Evolutionary conservation across 345 rosid genomes (phyloP).

Genomic region (Durio zibethinus): DNA sequence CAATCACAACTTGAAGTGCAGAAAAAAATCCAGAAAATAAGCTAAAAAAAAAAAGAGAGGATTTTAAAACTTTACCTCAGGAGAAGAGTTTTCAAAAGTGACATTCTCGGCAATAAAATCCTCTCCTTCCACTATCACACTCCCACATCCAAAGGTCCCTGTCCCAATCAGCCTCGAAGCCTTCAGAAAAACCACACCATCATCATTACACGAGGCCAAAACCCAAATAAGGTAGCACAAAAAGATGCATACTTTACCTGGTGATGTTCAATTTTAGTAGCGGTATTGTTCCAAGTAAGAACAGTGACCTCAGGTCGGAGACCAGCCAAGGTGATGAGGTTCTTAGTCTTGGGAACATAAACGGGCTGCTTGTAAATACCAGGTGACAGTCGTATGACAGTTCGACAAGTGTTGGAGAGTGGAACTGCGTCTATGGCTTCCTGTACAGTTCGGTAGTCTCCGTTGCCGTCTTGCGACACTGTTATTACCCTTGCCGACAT

Average conservation of each 20-base stretch:
- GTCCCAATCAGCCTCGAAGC: constrained; percentile 69
- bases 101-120: constrained; percentile 93
- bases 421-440: constrained; percentile 84
- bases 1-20: neutral
- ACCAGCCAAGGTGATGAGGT: constrained; percentile 82
- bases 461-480: constrained; percentile 76
- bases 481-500: constrained; percentile 60
- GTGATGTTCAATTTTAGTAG: constrained; percentile 78
- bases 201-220: neutral
- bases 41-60: neutral
- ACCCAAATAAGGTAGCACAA: constrained; percentile 2
- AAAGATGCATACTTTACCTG: constrained; percentile 40
- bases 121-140: constrained; percentile 89
- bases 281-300: constrained; percentile 84
- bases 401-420: constrained; percentile 62
- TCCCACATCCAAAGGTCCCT: constrained; percentile 92
- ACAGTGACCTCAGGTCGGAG: constrained; percentile 64
- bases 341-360: constrained; percentile 89
- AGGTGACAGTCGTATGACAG: constrained; percentile 69
- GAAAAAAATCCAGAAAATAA: neutral
- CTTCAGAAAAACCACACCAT: constrained; percentile 28
- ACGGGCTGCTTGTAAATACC: constrained; percentile 81
- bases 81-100: constrained; percentile 93
- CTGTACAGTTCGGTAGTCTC: constrained; percentile 70
- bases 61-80: constrained; percentile 45